Conservation (phyloP, 176 grass and related monocot species). For the Aegilops longissima region DNA sequence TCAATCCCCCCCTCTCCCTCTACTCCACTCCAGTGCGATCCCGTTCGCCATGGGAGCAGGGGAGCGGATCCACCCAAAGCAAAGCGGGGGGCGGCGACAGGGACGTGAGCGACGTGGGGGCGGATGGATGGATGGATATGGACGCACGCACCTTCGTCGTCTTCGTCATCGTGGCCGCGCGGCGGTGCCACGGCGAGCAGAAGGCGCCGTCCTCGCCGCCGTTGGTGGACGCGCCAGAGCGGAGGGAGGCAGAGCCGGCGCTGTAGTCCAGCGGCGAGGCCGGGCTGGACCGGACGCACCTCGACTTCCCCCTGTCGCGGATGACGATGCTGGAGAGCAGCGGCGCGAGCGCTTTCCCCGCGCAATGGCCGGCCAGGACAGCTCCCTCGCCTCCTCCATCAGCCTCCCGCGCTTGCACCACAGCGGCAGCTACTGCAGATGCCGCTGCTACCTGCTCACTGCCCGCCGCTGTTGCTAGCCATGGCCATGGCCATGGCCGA, state of each 20-base stretch:
- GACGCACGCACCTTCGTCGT: conserved; percentile 25
- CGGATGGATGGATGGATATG: background rate
- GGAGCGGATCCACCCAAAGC: conserved; percentile 24
- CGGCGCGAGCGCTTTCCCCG: conserved; percentile 48
- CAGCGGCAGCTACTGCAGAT: background rate
- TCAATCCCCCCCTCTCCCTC: too few relatives aligned
- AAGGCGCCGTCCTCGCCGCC: conserved; percentile 47
- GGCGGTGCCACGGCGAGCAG: conserved; percentile 14
- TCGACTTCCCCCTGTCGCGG: background rate
- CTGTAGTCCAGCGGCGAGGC: conserved; percentile 62
- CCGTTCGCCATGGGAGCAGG: too few relatives aligned
- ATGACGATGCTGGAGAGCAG: background rate
- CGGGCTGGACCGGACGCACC: conserved; percentile 55
- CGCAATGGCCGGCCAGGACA: conserved; percentile 29
- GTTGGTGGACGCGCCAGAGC: conserved; percentile 58
- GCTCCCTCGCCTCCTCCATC: background rate
- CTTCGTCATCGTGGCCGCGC: background rate
- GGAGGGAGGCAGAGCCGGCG: conserved; percentile 37
- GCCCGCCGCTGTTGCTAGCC: too few relatives aligned
- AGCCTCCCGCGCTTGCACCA: conserved; percentile 8
- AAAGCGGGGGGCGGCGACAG: conserved; percentile 3
- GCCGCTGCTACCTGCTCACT: too few relatives aligned
- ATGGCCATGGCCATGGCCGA: too few relatives aligned
- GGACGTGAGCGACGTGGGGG: background rate
- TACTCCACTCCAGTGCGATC: too few relatives aligned